Conservation (phyloP, 2,329 filamentous ascomycete species). For the Clarireedia homoeocarpa region DNA sequence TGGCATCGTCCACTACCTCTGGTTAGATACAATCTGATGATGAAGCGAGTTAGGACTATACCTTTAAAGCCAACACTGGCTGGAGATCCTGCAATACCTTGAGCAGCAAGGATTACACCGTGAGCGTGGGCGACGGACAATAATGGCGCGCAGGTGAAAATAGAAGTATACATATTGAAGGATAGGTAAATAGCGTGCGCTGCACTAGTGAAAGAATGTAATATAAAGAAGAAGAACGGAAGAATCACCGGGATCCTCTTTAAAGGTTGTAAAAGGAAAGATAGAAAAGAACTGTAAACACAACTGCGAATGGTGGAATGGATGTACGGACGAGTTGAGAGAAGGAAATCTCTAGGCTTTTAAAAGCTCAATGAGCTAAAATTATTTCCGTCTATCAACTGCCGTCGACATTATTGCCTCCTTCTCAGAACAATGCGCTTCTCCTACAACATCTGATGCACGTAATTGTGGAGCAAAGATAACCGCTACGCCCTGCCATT, state of each 20-base stretch:
- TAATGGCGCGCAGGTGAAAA: neutral
- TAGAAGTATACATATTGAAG: neutral
- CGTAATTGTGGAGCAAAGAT: neutral
- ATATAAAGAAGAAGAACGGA: neutral
- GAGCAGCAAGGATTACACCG: neutral
- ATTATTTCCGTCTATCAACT: neutral
- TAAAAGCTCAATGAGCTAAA: neutral
- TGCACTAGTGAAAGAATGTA: conserved; percentile 6
- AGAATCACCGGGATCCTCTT: conserved; percentile 7
- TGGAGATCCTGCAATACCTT: neutral
- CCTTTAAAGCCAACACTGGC: neutral
- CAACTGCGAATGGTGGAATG: neutral
- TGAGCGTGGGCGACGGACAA: neutral
- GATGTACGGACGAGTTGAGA: neutral
- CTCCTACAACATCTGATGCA: neutral
- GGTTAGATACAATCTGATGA: neutral
- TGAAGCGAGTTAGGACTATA: neutral
- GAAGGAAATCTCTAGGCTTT: neutral
- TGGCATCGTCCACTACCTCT: conserved; percentile 39
- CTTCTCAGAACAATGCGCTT: neutral
- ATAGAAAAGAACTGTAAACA: neutral
- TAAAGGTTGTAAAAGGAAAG: neutral
- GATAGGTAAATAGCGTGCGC: neutral
- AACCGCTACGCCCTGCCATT: neutral
- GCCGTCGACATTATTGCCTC: neutral